Evolutionary conservation across 2,329 filamentous ascomycete genomes (phyloP).

Genomic region (Fusarium napiforme): DNA sequence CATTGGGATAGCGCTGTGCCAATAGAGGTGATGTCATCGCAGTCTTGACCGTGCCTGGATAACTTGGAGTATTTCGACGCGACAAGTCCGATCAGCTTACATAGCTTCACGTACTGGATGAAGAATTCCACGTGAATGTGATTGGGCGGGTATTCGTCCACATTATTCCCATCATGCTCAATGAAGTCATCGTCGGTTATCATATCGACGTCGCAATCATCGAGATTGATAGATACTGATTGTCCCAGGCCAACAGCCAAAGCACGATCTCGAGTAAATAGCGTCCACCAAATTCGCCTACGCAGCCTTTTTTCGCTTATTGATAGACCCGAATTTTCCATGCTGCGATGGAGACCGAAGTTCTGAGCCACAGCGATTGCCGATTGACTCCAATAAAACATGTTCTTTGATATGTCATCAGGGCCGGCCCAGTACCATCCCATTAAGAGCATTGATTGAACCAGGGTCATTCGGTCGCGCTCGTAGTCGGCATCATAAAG

Average conservation of each 20-base stretch:
- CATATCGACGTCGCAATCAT: neutral
- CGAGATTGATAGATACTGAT: neutral
- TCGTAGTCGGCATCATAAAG: neutral
- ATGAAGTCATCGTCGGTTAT: neutral
- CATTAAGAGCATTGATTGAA: neutral
- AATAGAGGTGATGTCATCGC: neutral
- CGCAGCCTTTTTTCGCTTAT: neutral
- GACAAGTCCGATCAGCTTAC: neutral
- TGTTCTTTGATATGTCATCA: neutral
- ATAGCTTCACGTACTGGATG: neutral
- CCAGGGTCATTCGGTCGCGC: neutral
- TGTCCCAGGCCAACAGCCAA: neutral
- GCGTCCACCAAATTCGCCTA: neutral
- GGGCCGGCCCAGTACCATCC: neutral
- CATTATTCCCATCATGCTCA: neutral
- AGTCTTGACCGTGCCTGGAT: neutral
- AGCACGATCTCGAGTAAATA: neutral
- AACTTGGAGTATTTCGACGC: neutral
- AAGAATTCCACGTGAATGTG: neutral
- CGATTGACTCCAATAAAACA: neutral
- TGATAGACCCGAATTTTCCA: neutral
- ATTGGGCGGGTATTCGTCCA: neutral
- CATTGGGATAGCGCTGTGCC: neutral
- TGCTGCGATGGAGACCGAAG: neutral
- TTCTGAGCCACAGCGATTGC: neutral